These are phyloP conservation scores for Gossypium davidsonii DNA, from an alignment of 441 rosid species.

Conservation along the genomic window DNA sequence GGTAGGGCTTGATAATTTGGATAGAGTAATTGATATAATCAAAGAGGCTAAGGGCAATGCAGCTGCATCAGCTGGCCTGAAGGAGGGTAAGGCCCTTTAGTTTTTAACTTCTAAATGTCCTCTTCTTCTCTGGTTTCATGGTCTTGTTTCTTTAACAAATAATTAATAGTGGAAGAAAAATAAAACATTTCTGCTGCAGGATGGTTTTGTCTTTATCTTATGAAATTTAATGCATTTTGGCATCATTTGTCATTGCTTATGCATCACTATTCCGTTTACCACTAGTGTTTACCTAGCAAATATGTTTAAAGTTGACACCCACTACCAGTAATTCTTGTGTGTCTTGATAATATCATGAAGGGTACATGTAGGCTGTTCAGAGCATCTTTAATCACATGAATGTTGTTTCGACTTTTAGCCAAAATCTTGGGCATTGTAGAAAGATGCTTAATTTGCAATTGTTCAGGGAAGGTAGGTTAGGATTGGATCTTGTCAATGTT, in stretches of 20 bases:
- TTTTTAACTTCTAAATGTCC: not conserved
- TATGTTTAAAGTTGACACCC: not conserved
- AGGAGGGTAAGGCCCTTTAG: conserved; percentile 38
- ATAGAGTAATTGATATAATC: conserved; percentile 57
- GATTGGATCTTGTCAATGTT: not conserved
- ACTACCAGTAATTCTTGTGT: not conserved
- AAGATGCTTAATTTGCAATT: not conserved
- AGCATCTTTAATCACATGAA: not conserved
- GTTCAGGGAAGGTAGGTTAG: not conserved
- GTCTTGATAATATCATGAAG: not conserved
- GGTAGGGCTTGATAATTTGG: conserved; percentile 78
- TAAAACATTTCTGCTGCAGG: not conserved
- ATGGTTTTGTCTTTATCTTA: not conserved
- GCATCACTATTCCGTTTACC: not conserved
- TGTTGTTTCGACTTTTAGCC: not conserved
- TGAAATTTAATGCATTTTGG: not conserved
- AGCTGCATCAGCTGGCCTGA: conserved; percentile 60
- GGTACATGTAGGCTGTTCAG: not conserved
- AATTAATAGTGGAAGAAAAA: conserved; percentile 4
- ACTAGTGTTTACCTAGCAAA: not conserved
- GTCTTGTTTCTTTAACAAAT: not conserved
- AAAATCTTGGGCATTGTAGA: not conserved
- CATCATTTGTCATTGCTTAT: not conserved
- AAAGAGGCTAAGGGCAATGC: conserved; percentile 63
- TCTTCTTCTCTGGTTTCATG: not conserved